Evolutionary conservation across 495 filamentous ascomycete genomes (phyloP).

Genomic region (Baudoinia panamericana): DNA sequence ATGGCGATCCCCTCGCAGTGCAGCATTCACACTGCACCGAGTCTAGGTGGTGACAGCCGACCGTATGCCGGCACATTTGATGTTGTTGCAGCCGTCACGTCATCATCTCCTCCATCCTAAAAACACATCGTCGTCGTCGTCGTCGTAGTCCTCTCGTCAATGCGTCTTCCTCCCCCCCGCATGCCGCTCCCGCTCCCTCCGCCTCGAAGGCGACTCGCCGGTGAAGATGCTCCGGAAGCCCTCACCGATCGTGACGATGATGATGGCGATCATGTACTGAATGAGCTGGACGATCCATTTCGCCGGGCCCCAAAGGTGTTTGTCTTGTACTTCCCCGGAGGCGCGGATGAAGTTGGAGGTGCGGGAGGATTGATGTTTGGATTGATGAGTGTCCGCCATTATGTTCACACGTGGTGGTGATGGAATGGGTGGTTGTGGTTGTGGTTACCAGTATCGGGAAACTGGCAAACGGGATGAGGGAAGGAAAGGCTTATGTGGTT

Average conservation of each 20-base stretch:
- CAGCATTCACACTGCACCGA: too few relatives aligned
- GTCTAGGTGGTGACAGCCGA: too few relatives aligned
- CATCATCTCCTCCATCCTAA: too few relatives aligned
- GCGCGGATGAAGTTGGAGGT: constrained; percentile 13
- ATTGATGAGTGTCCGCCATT: constrained; percentile 1
- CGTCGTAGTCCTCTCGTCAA: not conserved
- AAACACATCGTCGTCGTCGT: too few relatives aligned
- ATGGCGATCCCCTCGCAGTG: too few relatives aligned
- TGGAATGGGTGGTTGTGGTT: too few relatives aligned
- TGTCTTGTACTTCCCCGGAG: constrained; percentile 14
- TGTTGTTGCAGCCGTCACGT: too few relatives aligned
- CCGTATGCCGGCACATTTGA: too few relatives aligned
- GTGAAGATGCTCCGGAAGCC: constrained; percentile 13
- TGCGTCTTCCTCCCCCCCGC: not conserved
- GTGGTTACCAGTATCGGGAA: too few relatives aligned
- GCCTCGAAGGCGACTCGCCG: constrained; percentile 8
- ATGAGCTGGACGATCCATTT: constrained; percentile 15
- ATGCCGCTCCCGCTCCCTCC: not conserved
- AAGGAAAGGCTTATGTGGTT: too few relatives aligned
- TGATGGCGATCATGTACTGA: constrained; percentile 20
- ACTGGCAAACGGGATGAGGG: too few relatives aligned
- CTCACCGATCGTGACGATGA: constrained; percentile 19
- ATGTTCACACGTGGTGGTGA: too few relatives aligned
- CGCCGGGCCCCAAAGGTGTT: constrained; percentile 15
- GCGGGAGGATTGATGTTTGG: not conserved